phyloP scores from a whole-genome alignment of 2,329 filamentous ascomycete genomes.

The Phyllosticta capitalensis region DNA sequence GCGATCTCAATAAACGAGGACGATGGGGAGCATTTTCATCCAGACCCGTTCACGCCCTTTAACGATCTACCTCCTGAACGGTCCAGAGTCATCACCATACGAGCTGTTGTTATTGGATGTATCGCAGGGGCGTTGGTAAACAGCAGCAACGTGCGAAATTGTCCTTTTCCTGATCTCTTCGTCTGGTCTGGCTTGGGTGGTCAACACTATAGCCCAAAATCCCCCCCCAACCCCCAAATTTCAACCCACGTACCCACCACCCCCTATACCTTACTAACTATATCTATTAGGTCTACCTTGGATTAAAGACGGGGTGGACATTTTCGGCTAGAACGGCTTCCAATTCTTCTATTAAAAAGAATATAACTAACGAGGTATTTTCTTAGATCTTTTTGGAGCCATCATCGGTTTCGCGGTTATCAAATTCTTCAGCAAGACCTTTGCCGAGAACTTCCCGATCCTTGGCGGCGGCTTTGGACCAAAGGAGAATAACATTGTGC shows the following conservation, averaged over 20 bases:
- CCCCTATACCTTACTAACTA: too few relatives aligned
- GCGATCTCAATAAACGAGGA: slow-evolving; percentile 17
- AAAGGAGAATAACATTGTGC: slow-evolving; percentile 54
- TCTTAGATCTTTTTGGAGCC: slow-evolving; percentile 28
- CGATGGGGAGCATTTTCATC: slow-evolving; percentile 14
- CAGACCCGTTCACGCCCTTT: slow-evolving; percentile 35
- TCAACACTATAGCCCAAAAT: too few relatives aligned
- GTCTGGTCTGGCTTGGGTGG: too few relatives aligned
- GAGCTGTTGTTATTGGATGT: slow-evolving; percentile 47
- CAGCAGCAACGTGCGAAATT: slow-evolving; percentile 54
- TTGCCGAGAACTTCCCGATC: slow-evolving; percentile 40
- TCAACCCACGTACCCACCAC: too few relatives aligned
- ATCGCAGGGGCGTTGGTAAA: slow-evolving; percentile 51
- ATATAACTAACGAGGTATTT: too few relatives aligned
- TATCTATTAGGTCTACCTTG: too few relatives aligned
- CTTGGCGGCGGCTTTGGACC: slow-evolving; percentile 49
- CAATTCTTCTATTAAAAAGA: too few relatives aligned
- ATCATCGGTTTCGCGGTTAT: slow-evolving; percentile 53
- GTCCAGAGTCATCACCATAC: slow-evolving; percentile 43
- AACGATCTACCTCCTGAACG: slow-evolving; percentile 36
- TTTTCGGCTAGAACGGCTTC: slow-evolving; percentile 35
- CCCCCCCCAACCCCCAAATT: too few relatives aligned
- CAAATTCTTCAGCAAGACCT: slow-evolving; percentile 42
- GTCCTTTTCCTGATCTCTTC: too few relatives aligned
- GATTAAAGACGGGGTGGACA: slow-evolving; percentile 37